Base-by-base conservation (phyloP, 108 stramenopile genomes). In the Conticribra guillardii region DNA sequence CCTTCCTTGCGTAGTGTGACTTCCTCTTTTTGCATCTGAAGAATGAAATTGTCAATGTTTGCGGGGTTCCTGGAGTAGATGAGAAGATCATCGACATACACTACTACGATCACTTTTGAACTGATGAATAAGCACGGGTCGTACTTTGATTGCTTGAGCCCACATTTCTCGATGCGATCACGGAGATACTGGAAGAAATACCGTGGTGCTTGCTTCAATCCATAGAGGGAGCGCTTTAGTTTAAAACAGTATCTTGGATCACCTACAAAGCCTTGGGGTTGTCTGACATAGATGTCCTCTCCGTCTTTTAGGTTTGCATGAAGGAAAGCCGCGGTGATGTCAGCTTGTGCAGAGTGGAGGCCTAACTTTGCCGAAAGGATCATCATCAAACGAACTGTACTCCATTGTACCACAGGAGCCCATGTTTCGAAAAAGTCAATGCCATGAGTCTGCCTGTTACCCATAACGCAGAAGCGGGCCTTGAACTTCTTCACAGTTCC, bases 111-210 rank as follows among this genome's bases (percentile, higher is more conserved):
- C 0, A 80, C 27, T 9, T 56, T 56, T 2, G 44, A 29, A 1
- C 54, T 31, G 23, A 71, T 16, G 27, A 84, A 77, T 22, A 87
- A 54, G 33, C 85, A 87, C 8, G 76, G 80, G 47, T 82, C 84
- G 0, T 57, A 14, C 4, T 51, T 37, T 7, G 66, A 50, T n/a
- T 63, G 61, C 69, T 55, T 41, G 53, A 80, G 7, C 44, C 50
- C 53, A 56, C 32, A 17, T 1, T 54, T 34, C 17, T 37, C 56
- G 17, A 83, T 59, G 29, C 51, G 46, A 2, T 55, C 30, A 4
- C 7, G 51, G 21, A 75, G 52, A 53, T 57, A 53, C 14, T 77
- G 50, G 21, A 46, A 81, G 73, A 81, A 87, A 23, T 76, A 34
- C 8, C 63, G 24, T 7, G 73, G 64, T n/a, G 64, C 71, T 46